phyloP scores from a whole-genome alignment of 352 stramenopile species.

The Nothophytophthora sp. region DNA sequence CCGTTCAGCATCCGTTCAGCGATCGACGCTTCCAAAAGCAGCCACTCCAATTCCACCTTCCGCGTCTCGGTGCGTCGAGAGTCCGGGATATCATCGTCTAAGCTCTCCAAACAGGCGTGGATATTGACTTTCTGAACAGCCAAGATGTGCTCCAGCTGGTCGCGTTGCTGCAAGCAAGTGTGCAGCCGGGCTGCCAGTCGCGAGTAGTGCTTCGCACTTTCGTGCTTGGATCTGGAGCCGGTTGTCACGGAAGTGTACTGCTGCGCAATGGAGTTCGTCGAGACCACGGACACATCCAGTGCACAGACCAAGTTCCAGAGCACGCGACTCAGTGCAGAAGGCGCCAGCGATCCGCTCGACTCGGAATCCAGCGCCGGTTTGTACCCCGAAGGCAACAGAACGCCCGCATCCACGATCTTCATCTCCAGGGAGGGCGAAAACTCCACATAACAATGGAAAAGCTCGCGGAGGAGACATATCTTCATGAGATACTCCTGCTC shows the following conservation, averaged over 20 bases:
- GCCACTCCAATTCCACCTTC: conserved; percentile 29
- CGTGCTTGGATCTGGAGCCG: conserved; percentile 11
- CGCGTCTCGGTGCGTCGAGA: background rate
- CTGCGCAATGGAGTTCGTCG: conserved; percentile 30
- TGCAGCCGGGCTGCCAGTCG: conserved; percentile 33
- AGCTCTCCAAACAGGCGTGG: conserved; percentile 6
- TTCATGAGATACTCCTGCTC: conserved; percentile 43
- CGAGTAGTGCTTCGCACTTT: conserved; percentile 30
- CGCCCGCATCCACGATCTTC: conserved; percentile 47
- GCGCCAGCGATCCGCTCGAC: conserved; percentile 7
- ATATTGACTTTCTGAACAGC: conserved; percentile 30
- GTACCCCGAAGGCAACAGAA: conserved; percentile 39
- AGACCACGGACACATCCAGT: conserved; percentile 42
- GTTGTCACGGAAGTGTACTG: conserved; percentile 16
- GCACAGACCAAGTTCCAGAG: conserved; percentile 61
- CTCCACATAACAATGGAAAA: conserved; percentile 50
- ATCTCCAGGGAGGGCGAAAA: conserved; percentile 30
- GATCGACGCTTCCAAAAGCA: conserved; percentile 30
- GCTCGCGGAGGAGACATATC: conserved; percentile 46
- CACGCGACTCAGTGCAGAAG: conserved; percentile 21
- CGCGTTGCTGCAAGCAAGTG: conserved; percentile 45
- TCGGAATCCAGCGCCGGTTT: conserved; percentile 8
- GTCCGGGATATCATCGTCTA: conserved; percentile 7
- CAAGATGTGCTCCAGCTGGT: conserved; percentile 42
- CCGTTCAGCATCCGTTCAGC: conserved; percentile 38